These are phyloP conservation scores for Saccharomycopsis phalli DNA, from an alignment of 1,139 yeast species.

Conservation along the genomic window DNA sequence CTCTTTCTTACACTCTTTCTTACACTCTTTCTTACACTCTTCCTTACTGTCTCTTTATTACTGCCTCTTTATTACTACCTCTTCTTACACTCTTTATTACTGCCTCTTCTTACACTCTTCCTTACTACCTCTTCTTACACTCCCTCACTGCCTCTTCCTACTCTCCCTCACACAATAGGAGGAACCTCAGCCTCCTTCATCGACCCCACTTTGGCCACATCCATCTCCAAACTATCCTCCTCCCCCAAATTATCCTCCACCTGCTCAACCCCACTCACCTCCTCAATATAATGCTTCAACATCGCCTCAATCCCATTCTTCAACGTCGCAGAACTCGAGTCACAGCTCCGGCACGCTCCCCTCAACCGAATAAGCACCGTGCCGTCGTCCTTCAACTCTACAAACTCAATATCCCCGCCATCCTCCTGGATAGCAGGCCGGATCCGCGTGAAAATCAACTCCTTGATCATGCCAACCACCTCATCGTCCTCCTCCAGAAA, in stretches of 20 bases:
- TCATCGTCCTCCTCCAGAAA: conserved; percentile 35
- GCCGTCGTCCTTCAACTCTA: conserved; percentile 52
- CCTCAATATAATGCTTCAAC: conserved; percentile 75
- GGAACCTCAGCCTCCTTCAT: neutral
- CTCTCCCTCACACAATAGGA: neutral
- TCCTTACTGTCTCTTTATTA: no score
- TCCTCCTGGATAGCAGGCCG: conserved; percentile 90
- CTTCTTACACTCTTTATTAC: no score
- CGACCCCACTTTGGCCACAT: neutral
- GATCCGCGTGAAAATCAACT: conserved; percentile 84
- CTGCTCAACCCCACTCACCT: conserved; percentile 60
- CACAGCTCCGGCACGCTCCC: conserved; percentile 79
- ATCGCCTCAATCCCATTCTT: conserved; percentile 76
- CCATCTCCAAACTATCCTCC: neutral
- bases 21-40: no score
- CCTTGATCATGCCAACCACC: conserved; percentile 85
- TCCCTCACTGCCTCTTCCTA: no score
- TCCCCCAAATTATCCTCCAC: conserved; percentile 37
- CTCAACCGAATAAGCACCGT: conserved; percentile 56
- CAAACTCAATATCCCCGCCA: conserved; percentile 77
- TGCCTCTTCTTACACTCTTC: no score
- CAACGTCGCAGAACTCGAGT: conserved; percentile 64
- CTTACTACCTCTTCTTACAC: no score
- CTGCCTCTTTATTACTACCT: no score
- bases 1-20: no score